Percentiles rank a stretch among this genome's conserved stretches.
Conservation (phyloP, 2,329 filamentous ascomycete species). For the Lecanicillium sp. region DNA sequence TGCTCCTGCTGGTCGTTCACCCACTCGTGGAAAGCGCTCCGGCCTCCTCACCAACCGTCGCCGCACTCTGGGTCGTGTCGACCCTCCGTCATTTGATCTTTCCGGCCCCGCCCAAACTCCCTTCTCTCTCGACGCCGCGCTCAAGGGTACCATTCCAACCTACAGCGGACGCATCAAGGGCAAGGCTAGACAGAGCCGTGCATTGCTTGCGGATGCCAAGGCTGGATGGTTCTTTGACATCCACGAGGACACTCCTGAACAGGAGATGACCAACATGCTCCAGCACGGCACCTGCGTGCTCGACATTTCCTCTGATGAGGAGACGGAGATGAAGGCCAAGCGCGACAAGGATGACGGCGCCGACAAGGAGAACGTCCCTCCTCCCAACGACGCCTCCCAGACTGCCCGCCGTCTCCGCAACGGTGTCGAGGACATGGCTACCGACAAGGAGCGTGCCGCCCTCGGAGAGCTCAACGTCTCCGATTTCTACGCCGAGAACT, state of each 20-base stretch:
- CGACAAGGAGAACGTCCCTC: constrained; percentile 92
- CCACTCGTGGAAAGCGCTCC: constrained; percentile 60
- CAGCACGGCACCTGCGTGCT: constrained; percentile 82
- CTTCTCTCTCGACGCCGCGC: constrained; percentile 78
- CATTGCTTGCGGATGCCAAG: constrained; percentile 40
- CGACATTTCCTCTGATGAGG: constrained; percentile 86
- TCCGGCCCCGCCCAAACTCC: constrained; percentile 44
- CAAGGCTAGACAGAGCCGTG: constrained; percentile 11
- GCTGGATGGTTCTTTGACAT: constrained; percentile 87
- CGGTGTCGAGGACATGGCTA: constrained; percentile 43
- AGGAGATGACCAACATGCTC: constrained; percentile 86
- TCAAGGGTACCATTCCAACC: constrained; percentile 64
- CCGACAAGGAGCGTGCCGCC: constrained; percentile 57
- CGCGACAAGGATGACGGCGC: constrained; percentile 49
- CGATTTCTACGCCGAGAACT: constrained; percentile 60
- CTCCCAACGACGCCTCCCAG: constrained; percentile 55
- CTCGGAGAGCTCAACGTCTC: constrained; percentile 58
- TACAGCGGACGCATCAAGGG: constrained; percentile 30
- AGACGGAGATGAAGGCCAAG: constrained; percentile 47
- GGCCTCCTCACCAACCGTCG: constrained; percentile 62
- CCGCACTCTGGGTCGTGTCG: constrained; percentile 58
- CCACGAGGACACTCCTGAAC: constrained; percentile 82
- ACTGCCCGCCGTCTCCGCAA: constrained; percentile 28
- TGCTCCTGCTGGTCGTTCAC: constrained; percentile 74
- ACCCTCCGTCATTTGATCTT: constrained; percentile 55